Evolutionary conservation across 2,329 filamentous ascomycete genomes (phyloP), one percentile per base, ranked within the genome.

Genomic region (Chaetoscypha palmicola): DNA sequence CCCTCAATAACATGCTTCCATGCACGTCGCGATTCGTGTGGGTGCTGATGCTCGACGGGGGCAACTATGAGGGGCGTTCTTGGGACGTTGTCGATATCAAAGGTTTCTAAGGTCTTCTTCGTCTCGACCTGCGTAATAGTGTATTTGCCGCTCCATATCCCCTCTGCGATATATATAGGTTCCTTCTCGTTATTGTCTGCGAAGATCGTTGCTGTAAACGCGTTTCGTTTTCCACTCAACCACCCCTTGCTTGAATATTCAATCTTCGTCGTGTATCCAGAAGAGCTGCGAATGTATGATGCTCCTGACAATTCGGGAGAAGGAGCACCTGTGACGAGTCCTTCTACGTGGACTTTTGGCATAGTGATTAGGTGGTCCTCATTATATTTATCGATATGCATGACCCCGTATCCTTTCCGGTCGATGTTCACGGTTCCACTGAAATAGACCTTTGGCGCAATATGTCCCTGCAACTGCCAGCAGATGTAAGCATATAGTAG

Each of bases 191-290:
- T 68, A 68, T 78, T 66, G 65, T 86, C 78, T 23, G 69, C 73
- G 68, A 83, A 88, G 38, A 96, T 65, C n/a, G 71, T 73, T 9
- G 89, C 91, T 11, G 72, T 77, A 62, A 97, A 87, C 38, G 75
- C 83, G 69, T 97, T 97, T 71, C 94, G 94, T 73, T 92, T 94
- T 55, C 91, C 92, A 33, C 84, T 87, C 4, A 98, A 66, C 91
- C 91, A 98, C 41, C 91, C 91, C 64, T 87, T 91, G 59, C 88
- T 88, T 45, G 79, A 83, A 70, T 94, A 98, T 63, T 95, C 87
- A 58, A 97, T 85, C 68, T 87, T 89, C 51, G 87, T 77, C 4
- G 88, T 84, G 68, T 83, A 96, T 41, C 92, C 91, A 1, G 81
- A 84, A 10, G 85, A 92, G 50, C 86, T 92, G 46, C 79, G 77